phyloP scores from a whole-genome alignment of 2,329 filamentous ascomycete species.

The Penicillium sp. region DNA sequence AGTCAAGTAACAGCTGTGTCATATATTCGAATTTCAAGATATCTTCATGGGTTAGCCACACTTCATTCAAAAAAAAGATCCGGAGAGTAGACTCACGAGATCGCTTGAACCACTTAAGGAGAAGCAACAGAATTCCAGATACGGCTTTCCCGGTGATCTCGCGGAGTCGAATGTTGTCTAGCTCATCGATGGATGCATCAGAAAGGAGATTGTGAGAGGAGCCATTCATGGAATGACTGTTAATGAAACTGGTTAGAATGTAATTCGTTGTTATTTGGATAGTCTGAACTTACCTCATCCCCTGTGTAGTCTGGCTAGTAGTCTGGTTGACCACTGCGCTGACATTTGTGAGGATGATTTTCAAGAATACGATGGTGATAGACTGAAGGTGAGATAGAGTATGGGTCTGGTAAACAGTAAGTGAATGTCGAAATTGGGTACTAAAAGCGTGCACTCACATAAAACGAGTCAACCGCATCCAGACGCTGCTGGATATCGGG shows the following conservation, averaged over 20 bases:
- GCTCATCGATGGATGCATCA: slow-evolving; percentile 61
- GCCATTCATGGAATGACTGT: slow-evolving; percentile 24
- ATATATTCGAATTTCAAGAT: slow-evolving; percentile 95
- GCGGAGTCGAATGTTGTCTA: slow-evolving; percentile 75
- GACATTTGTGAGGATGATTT: slow-evolving; percentile 82
- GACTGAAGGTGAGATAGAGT: slow-evolving; percentile 86
- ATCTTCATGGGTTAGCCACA: slow-evolving; percentile 53
- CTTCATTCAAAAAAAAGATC: not conserved
- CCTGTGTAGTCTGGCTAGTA: slow-evolving; percentile 46
- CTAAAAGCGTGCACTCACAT: slow-evolving; percentile 59
- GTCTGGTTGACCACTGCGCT: slow-evolving; percentile 71
- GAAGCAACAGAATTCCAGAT: slow-evolving; percentile 79
- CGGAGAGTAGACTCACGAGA: slow-evolving; percentile 64
- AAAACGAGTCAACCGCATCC: slow-evolving; percentile 75
- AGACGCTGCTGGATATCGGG: slow-evolving; percentile 56
- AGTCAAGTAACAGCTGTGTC: slow-evolving; percentile 87
- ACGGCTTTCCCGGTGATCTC: slow-evolving; percentile 91
- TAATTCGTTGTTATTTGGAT: slow-evolving; percentile 7
- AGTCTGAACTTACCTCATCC: slow-evolving; percentile 45
- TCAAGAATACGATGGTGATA: slow-evolving; percentile 85
- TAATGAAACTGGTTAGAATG: slow-evolving; percentile 17
- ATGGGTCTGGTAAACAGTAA: slow-evolving; percentile 54
- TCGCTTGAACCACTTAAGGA: slow-evolving; percentile 94
- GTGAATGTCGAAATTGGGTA: not conserved
- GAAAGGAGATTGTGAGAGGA: slow-evolving; percentile 26